Conservation (phyloP, 352 stramenopile species). For the Pilasporangium apinafurcum region DNA sequence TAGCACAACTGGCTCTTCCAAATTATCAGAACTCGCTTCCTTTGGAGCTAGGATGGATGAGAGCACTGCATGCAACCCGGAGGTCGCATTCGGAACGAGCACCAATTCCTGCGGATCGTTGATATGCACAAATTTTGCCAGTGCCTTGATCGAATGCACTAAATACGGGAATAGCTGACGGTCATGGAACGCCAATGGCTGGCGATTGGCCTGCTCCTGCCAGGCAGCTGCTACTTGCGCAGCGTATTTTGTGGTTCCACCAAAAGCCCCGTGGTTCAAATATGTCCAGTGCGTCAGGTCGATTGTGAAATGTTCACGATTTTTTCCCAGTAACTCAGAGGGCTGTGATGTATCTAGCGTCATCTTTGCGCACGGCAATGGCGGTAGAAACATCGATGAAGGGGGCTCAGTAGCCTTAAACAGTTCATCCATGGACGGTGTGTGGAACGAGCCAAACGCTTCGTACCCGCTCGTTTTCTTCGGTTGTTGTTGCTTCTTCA, state of each 20-base stretch:
- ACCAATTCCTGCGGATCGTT: conserved; percentile 49
- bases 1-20: conserved; percentile 35
- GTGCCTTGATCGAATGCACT: conserved; percentile 62
- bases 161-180: conserved; percentile 88
- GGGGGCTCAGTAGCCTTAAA: conserved; percentile 22
- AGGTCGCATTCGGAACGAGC: conserved; percentile 87
- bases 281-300: conserved; percentile 82
- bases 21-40: background rate
- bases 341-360: conserved; percentile 2
- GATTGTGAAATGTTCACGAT: conserved; percentile 40
- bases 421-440: conserved; percentile 40
- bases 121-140: conserved; percentile 67
- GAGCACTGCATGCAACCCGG: conserved; percentile 85
- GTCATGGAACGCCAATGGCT: conserved; percentile 92
- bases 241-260: conserved; percentile 63
- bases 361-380: conserved; percentile 10
- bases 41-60: conserved; percentile 26
- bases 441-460: conserved; percentile 77
- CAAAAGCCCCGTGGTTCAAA: conserved; percentile 94
- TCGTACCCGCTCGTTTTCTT: conserved; percentile 40
- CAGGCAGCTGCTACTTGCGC: conserved; percentile 65
- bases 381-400: conserved; percentile 10
- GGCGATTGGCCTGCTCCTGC: conserved; percentile 72
- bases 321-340: conserved; percentile 2
- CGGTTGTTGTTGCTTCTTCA: too few relatives aligned